Base-by-base conservation (phyloP, 805 yeast species). In the Candida khao-thaluensis region DNA sequence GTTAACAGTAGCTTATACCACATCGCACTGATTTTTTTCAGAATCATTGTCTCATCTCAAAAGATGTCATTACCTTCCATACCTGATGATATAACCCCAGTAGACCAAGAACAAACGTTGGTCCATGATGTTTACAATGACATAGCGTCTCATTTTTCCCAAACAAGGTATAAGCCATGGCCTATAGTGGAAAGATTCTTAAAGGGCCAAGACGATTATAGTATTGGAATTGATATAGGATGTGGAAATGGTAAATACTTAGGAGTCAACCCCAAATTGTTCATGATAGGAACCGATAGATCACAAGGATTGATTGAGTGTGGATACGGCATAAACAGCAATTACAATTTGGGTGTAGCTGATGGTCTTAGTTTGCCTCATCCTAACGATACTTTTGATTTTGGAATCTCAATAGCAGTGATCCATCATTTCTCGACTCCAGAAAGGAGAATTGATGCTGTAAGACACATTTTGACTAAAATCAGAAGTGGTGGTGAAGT, bases 201-300 rank as follows among this genome's bases (percentile, higher is more conserved):
- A 31, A 54, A 50, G 8, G 49, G 60, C 1, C 75, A 77, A 50
- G 43, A 56, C 0, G 63, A 64, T 5, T 83, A 87, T 30, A 64
- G 82, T 1, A 45, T 91, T 0, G 99, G 99, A 1, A 70, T 89
- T 20, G 99, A 93, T 63, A 87, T 91, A 15, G 99, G 99, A 0
- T 91, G 98, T 60, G 99, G 99, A 3, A 93, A 93, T 58, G 99
- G 99, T 2, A 93, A 93, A 56, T 93, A 93, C 56, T 59, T 91
- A 28, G 75, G 74, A 2, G 74, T 89, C 9, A 90, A 91, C 59
- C 68, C 74, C 7, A 71, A 83, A 31, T 59, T 91, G 3, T 82
- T 59, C 52, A 72, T 90, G 20, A 58, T 91, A 12, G 98, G 96
- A 27, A 78, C 72, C 38, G 91, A 83, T 46, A 71, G 83, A 38